phyloP scores from a whole-genome alignment of 345 rosid genomes.

The Citrus reticulata region DNA sequence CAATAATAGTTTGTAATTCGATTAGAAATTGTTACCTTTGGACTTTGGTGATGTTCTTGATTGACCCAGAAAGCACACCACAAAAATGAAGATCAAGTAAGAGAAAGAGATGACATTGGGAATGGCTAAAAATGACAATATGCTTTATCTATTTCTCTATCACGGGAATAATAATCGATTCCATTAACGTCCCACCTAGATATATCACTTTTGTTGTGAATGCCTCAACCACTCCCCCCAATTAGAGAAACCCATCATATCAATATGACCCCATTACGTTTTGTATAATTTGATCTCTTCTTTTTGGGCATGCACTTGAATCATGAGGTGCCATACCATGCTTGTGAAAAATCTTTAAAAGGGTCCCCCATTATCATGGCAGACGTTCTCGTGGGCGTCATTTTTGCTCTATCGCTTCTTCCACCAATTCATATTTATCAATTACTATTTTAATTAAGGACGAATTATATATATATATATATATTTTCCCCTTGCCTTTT shows the following conservation, averaged over 20 bases:
- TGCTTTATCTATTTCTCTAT: constrained; percentile 9
- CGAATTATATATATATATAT: too few relatives aligned
- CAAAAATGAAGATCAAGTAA: background rate
- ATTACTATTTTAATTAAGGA: background rate
- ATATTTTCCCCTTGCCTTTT: background rate
- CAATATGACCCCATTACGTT: background rate
- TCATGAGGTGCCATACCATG: constrained; percentile 9
- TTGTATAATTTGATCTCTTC: background rate
- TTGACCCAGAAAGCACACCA: background rate
- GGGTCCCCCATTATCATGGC: constrained; percentile 13
- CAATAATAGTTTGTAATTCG: background rate
- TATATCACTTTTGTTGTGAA: constrained; percentile 23
- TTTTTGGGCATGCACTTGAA: constrained; percentile 18
- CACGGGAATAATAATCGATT: constrained; percentile 29
- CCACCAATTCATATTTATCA: background rate
- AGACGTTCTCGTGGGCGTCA: constrained; percentile 15
- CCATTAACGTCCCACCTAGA: constrained; percentile 32
- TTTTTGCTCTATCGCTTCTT: background rate
- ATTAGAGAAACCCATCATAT: background rate
- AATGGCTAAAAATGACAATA: background rate
- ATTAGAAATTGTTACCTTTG: background rate
- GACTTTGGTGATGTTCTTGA: background rate
- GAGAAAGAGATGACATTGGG: constrained; percentile 2
- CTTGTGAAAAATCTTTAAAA: background rate
- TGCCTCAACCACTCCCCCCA: constrained; percentile 34